A percentile compares a stretch with the other conserved stretches of the same genome.
These are phyloP conservation scores for Scytalidium sp. DNA, from an alignment of 2,329 filamentous ascomycete species.

Conservation along the genomic window DNA sequence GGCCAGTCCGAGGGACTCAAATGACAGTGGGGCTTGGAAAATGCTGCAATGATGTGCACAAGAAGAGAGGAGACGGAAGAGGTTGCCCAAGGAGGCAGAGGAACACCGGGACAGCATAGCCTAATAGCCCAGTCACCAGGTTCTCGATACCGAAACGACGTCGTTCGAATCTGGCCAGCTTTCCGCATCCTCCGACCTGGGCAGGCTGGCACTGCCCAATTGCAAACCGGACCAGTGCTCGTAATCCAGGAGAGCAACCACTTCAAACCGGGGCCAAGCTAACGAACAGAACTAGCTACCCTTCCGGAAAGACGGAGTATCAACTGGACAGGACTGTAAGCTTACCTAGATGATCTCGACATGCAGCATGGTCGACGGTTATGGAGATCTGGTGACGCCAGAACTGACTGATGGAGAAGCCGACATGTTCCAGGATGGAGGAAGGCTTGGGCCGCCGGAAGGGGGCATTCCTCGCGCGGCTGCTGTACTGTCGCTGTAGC, in stretches of 20 bases:
- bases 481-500: slow-evolving; percentile 20
- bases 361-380: slow-evolving; percentile 44
- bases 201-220: neutral
- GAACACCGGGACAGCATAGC: neutral
- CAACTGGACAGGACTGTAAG: slow-evolving; percentile 1
- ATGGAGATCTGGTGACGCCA: slow-evolving; percentile 49
- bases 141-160: neutral
- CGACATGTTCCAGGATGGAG: slow-evolving; percentile 14
- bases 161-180: neutral
- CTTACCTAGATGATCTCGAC: slow-evolving; percentile 56
- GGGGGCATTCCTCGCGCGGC: slow-evolving; percentile 13
- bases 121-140: neutral
- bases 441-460: slow-evolving; percentile 12
- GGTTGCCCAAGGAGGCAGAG: neutral
- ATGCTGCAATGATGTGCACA: too few species aligned
- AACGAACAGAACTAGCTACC: too few species aligned
- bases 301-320: too few species aligned
- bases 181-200: neutral
- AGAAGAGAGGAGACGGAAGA: too few species aligned
- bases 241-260: neutral
- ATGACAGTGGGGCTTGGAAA: too few species aligned
- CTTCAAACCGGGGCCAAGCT: too few species aligned
- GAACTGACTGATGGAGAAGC: slow-evolving; percentile 29
- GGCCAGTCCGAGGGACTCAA: too few species aligned
- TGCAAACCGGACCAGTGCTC: neutral